Conservation (phyloP, 495 filamentous ascomycete species). For the Penicillium turbatum region DNA sequence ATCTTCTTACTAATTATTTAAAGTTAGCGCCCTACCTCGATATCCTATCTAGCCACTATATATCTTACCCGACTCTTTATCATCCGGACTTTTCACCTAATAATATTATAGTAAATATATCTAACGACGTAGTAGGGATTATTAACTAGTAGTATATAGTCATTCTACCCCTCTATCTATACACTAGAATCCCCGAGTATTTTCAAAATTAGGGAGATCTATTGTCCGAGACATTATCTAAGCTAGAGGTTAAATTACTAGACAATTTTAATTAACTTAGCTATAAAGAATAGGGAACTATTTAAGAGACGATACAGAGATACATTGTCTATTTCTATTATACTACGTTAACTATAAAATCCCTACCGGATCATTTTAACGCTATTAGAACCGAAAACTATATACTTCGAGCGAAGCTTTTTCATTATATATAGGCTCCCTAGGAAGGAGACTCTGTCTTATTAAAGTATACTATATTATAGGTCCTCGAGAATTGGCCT, state of each 20-base stretch:
- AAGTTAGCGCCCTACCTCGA: conserved; percentile 20
- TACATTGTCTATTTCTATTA: conserved; percentile 28
- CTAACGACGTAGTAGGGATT: conserved; percentile 26
- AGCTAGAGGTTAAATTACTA: conserved; percentile 23
- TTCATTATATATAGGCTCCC: conserved; percentile 16
- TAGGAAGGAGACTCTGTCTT: conserved; percentile 24
- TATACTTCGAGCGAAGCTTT: conserved; percentile 26
- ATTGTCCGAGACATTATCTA: conserved; percentile 20
- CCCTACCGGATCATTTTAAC: conserved; percentile 27
- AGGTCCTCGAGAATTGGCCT: conserved; percentile 21
- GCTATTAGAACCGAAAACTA: conserved; percentile 17
- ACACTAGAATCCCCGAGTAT: conserved; percentile 24
- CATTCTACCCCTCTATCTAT: conserved; percentile 27
- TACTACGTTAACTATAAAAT: conserved; percentile 22
- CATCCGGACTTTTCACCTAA: conserved; percentile 25
- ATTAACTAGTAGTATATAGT: conserved; percentile 35
- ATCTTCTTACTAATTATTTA: conserved; percentile 19
- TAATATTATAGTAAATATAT: conserved; percentile 29
- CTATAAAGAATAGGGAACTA: conserved; percentile 12
- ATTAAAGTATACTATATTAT: conserved; percentile 16
- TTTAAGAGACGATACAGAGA: conserved; percentile 24
- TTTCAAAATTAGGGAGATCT: conserved; percentile 34
- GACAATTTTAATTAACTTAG: conserved; percentile 19
- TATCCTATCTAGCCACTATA: conserved; percentile 13
- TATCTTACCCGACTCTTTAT: conserved; percentile 23